Percentiles rank a stretch among this genome's conserved stretches.
These are phyloP conservation scores for Rhizopogon rudus DNA, from an alignment of 768 basidiomycete genomes.

Conservation along the genomic window DNA sequence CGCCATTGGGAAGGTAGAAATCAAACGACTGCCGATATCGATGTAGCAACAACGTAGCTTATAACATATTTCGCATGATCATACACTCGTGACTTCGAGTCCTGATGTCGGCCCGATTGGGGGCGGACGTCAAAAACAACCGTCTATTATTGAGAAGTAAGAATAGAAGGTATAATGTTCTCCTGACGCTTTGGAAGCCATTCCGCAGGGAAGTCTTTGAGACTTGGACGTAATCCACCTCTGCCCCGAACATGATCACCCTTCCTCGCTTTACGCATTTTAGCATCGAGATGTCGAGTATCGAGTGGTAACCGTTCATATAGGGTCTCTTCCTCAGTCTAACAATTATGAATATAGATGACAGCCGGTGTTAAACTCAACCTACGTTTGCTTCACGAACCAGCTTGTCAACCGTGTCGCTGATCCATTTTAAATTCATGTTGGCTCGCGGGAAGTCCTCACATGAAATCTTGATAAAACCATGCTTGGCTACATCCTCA, in stretches of 20 bases:
- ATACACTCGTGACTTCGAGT: conserved; percentile 1
- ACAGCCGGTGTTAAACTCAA: conserved; percentile 12
- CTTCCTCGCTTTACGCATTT: conserved; percentile 64
- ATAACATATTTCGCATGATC: conserved; percentile 1
- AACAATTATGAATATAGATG: conserved; percentile 8
- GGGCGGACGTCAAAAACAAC: conserved; percentile 3
- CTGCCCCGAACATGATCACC: conserved; percentile 62
- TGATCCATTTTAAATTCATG: conserved; percentile 95
- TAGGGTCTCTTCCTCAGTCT: conserved; percentile 34
- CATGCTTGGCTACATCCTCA: conserved; percentile 49
- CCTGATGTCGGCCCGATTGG: neutral
- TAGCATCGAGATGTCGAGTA: conserved; percentile 70
- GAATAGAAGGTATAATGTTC: neutral
- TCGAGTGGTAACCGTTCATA: conserved; percentile 75
- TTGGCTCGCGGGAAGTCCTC: conserved; percentile 78
- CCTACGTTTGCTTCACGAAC: conserved; percentile 83
- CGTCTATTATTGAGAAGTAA: conserved; percentile 1
- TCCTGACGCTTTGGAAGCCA: conserved; percentile 56
- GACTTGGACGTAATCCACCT: conserved; percentile 50
- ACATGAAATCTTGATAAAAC: conserved; percentile 87
- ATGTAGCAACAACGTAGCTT: neutral
- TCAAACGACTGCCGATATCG: neutral
- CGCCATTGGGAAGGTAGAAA: conserved; percentile 10
- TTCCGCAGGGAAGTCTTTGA: conserved; percentile 79
- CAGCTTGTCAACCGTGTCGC: conserved; percentile 76